Evolutionary conservation across 208 protist genomes (phyloP).

Genomic region (Porcisia hertigi): DNA sequence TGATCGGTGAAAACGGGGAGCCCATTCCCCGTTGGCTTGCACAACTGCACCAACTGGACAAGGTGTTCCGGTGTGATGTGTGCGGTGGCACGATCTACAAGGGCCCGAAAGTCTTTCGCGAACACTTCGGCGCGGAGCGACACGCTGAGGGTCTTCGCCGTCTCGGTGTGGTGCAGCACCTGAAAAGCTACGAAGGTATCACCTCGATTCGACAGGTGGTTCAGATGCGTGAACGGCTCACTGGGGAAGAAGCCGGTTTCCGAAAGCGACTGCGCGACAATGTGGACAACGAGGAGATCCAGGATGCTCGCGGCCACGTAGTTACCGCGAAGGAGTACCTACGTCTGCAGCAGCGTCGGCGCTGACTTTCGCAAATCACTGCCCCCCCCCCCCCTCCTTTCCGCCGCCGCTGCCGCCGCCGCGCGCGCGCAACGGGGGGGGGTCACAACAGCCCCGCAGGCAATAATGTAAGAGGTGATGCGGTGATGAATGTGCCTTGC

Average conservation of each 20-base stretch:
- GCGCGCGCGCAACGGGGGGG: no score
- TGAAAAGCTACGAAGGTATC: slow-evolving; percentile 80
- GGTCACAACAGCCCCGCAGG: not conserved
- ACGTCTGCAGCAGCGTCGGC: slow-evolving; percentile 45
- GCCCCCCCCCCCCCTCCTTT: not conserved
- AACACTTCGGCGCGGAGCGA: slow-evolving; percentile 84
- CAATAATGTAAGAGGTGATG: not conserved
- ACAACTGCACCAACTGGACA: slow-evolving; percentile 83
- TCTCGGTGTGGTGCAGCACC: slow-evolving; percentile 66
- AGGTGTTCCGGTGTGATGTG: slow-evolving; percentile 80
- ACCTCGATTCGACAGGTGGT: slow-evolving; percentile 74
- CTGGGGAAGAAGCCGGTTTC: slow-evolving; percentile 28
- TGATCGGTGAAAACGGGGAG: slow-evolving; percentile 78
- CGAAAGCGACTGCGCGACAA: slow-evolving; percentile 75
- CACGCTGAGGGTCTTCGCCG: slow-evolving; percentile 82
- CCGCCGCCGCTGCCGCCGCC: no score
- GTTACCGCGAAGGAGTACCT: slow-evolving; percentile 67
- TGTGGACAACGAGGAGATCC: slow-evolving; percentile 79
- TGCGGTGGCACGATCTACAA: slow-evolving; percentile 89
- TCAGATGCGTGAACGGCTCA: slow-evolving; percentile 67
- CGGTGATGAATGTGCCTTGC: not conserved
- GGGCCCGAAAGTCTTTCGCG: slow-evolving; percentile 82
- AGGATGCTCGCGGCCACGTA: slow-evolving; percentile 82
- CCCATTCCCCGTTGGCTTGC: slow-evolving; percentile 83
- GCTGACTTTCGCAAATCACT: not conserved